Percentiles rank a stretch among this genome's conserved stretches.
phyloP scores from a whole-genome alignment of 1,284 basidiomycete genomes.

The Fistulinella cinereoalba region DNA sequence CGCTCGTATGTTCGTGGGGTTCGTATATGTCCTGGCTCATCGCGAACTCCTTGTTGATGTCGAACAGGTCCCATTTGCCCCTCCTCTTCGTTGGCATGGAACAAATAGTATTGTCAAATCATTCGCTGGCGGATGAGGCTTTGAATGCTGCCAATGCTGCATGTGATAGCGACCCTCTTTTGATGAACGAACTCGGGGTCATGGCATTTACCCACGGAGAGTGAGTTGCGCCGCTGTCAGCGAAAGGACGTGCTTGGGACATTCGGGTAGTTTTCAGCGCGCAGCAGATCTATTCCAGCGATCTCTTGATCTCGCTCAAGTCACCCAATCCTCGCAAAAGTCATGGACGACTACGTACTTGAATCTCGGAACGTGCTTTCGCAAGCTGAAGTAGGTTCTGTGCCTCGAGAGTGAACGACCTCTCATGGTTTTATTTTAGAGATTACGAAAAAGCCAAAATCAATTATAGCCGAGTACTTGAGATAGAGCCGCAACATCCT shows the following conservation, averaged over 20 bases:
- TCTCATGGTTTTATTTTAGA: conserved; percentile 41
- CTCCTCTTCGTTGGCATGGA: conserved; percentile 98
- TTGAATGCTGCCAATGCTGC: conserved; percentile 77
- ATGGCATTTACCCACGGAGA: conserved; percentile 85
- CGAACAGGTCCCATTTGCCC: conserved; percentile 81
- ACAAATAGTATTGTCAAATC: conserved; percentile 87
- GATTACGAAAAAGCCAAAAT: conserved; percentile 66
- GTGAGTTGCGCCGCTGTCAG: conserved; percentile 45
- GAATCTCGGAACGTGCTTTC: conserved; percentile 85
- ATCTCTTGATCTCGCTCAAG: conserved; percentile 71
- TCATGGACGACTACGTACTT: conserved; percentile 88
- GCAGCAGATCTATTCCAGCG: conserved; percentile 72
- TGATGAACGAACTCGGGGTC: conserved; percentile 92
- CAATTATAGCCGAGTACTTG: conserved; percentile 74
- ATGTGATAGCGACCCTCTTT: conserved; percentile 83
- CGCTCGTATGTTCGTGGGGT: conserved; percentile 92
- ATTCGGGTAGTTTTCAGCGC: conserved; percentile 48
- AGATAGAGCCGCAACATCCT: conserved; percentile 76
- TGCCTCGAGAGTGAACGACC: neutral
- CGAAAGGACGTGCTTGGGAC: conserved; percentile 4
- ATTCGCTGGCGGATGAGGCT: conserved; percentile 82
- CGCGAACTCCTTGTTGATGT: conserved; percentile 5
- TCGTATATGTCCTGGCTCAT: conserved; percentile 24
- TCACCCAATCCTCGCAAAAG: conserved; percentile 80
- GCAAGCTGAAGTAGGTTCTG: conserved; percentile 66